Evolutionary conservation across 2,329 filamentous ascomycete species (phyloP).

Genomic region (Alternaria ethzedia): DNA sequence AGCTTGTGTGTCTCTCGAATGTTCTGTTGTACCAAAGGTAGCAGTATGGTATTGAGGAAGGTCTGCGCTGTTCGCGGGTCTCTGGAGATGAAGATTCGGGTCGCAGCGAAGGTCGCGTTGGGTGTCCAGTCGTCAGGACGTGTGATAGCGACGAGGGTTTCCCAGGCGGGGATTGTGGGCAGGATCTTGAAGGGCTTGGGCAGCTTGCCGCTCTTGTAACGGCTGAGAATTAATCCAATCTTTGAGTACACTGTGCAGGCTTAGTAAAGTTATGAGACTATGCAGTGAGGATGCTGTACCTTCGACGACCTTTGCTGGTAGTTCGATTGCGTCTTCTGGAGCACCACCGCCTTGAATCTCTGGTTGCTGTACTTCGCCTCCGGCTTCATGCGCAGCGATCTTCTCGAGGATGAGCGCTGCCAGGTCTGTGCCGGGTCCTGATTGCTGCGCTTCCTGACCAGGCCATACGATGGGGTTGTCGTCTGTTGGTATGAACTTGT

Average conservation of each 20-base stretch:
- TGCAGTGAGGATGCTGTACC: conserved; percentile 12
- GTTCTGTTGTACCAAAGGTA: conserved; percentile 90
- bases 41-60: conserved; percentile 85
- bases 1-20: conserved; percentile 94
- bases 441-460: conserved; percentile 54
- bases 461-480: conserved; percentile 77
- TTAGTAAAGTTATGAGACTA: conserved; percentile 9
- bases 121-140: conserved; percentile 78
- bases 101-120: conserved; percentile 86
- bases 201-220: conserved; percentile 94
- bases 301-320: conserved; percentile 90
- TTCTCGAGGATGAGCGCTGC: conserved; percentile 93
- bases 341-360: conserved; percentile 61
- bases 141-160: conserved; percentile 84
- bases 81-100: conserved; percentile 87
- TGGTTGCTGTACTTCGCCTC: conserved; percentile 54
- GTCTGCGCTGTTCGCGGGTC: conserved; percentile 80
- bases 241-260: conserved; percentile 75
- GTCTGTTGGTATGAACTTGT: conserved; percentile 81
- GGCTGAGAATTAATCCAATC: conserved; percentile 85
- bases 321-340: conserved; percentile 80
- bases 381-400: conserved; percentile 88
- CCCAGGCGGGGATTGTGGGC: conserved; percentile 90
- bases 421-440: conserved; percentile 70
- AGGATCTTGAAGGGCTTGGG: conserved; percentile 98